Base-by-base conservation (phyloP, 1,284 basidiomycete genomes). In the Papiliotrema fonsecae region DNA sequence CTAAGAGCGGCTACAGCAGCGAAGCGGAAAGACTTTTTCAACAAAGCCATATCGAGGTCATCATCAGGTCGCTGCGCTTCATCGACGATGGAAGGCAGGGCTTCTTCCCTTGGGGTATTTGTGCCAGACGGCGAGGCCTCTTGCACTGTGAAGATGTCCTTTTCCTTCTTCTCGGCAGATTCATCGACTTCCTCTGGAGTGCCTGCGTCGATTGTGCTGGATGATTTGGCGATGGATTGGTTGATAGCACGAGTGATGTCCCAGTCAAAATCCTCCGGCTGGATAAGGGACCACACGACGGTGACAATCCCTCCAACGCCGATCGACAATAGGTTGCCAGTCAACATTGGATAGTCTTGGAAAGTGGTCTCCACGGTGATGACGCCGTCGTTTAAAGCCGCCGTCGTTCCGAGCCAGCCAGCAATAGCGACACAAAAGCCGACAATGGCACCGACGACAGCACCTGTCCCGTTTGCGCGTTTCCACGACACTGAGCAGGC, bases 271-370 rank as follows among this genome's bases (percentile, higher is more conserved):
- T 87, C 67, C 27, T 84, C 87, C 0, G 90, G 89, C 77, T 80
- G 82, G 39, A 87, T 72, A 38, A 82, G 69, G 0, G 87, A 87
- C 36, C 79, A 76, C 0, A 74, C 76, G 25, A 83, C 75, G 0
- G 87, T 81, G 58, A 96, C 76, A 51, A 96, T 83, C 1, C 79
- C 86, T 6, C 89, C 87, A 21, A 88, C 78, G 19, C 83, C 83
- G 58, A 97, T 88, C 0, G 89, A 84, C 1, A 87, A 85, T 13
- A 94, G 75, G 72, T 94, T 93, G 5, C 91, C 90, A 0, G 89
- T 84, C 16, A 94, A 78, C 69, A 72, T 71, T 46, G 63, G 61
- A 49, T 83, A 83, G 71, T 90, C 85, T 19, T 85, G 83, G 65
- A 76, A 76, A 22, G 76, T 77, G 1, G 77, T 75, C 6, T 58